These are phyloP conservation scores for Thecaphora thlaspeos DNA, from an alignment of 1,284 basidiomycete genomes.

Conservation along the genomic window DNA sequence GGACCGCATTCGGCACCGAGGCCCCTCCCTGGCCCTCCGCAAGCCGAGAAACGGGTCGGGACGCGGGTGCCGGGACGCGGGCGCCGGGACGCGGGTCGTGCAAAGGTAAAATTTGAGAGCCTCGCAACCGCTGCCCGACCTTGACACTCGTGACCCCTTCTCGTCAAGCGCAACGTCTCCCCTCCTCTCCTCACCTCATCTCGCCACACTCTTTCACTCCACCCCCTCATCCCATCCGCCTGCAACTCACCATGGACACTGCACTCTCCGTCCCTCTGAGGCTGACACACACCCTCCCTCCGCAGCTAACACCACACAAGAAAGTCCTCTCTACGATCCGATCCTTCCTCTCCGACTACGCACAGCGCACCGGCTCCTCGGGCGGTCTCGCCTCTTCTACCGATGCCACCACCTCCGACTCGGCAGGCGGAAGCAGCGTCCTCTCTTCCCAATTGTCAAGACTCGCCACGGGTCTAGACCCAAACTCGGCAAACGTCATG, in stretches of 20 bases:
- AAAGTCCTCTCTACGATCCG: conserved; percentile 11
- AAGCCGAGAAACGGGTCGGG: too few relatives aligned
- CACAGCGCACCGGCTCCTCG: conserved; percentile 18
- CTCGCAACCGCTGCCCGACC: too few relatives aligned
- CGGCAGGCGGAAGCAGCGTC: conserved; percentile 4
- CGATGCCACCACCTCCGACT: neutral
- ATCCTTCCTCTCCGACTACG: conserved; percentile 16
- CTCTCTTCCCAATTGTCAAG: conserved; percentile 22
- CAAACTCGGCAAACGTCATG: conserved; percentile 1
- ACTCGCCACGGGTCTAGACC: conserved; percentile 20
- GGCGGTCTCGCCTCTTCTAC: conserved; percentile 5
- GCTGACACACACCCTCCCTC: conserved; percentile 6
- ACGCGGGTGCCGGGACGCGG: too few relatives aligned
- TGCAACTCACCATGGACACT: conserved; percentile 17
- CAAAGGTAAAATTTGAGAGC: too few relatives aligned
- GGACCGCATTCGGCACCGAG: too few relatives aligned
- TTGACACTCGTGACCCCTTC: too few relatives aligned
- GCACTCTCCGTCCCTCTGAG: conserved; percentile 21
- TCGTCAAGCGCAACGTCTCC: too few relatives aligned
- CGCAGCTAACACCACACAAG: conserved; percentile 4
- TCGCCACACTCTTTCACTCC: too few relatives aligned
- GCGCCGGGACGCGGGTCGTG: too few relatives aligned
- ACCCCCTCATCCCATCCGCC: too few relatives aligned
- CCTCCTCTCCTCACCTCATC: too few relatives aligned
- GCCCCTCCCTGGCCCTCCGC: too few relatives aligned